A percentile compares a stretch with the other conserved stretches of the same genome.
These are phyloP conservation scores for Fusarium ramigenum DNA, from an alignment of 2,329 filamentous ascomycete genomes.

Conservation along the genomic window DNA sequence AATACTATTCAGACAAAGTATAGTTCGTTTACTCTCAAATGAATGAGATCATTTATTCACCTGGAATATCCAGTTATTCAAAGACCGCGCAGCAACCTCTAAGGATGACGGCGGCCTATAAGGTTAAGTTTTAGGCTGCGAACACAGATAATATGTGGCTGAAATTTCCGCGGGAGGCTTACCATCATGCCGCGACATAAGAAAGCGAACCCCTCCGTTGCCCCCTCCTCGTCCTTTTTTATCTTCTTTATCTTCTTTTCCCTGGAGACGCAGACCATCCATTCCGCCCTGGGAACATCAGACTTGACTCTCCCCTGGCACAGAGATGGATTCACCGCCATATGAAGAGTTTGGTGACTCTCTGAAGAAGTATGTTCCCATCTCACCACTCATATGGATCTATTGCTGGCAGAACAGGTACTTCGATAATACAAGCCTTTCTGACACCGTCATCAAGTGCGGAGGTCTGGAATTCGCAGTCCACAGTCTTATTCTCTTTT, in stretches of 20 bases:
- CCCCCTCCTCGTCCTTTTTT: accelerated
- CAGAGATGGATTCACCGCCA: background rate
- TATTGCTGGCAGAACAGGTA: background rate
- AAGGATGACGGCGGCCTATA: no score
- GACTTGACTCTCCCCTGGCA: accelerated
- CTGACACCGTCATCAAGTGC: background rate
- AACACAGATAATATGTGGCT: background rate
- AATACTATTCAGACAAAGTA: accelerated
- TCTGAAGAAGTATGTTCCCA: background rate
- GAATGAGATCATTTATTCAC: background rate
- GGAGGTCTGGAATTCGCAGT: background rate
- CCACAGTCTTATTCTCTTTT: background rate
- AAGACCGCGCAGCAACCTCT: background rate
- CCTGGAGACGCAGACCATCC: accelerated
- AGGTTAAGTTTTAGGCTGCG: no score
- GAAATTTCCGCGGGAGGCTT: background rate
- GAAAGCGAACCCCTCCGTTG: accelerated
- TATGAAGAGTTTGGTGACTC: background rate
- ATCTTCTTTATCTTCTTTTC: no score
- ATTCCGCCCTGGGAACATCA: background rate
- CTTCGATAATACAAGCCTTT: background rate
- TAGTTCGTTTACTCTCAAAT: accelerated
- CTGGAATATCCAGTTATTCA: background rate
- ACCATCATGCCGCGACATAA: background rate
- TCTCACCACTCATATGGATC: no score